Base-by-base conservation (phyloP, 2,329 filamentous ascomycete genomes). In the Arthrinium puccinioides region DNA sequence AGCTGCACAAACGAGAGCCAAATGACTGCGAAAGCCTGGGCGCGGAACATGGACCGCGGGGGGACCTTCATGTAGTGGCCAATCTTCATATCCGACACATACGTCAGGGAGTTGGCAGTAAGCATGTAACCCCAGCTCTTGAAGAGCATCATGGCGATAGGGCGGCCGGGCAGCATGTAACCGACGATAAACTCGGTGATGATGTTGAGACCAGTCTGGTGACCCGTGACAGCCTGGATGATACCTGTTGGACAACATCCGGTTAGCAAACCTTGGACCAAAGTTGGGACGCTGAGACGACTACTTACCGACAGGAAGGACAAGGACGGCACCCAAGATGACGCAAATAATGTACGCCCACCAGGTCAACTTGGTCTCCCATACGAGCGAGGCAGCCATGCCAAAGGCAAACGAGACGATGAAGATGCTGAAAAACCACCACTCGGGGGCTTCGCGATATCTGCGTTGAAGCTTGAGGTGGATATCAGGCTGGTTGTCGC, bases 221-320 rank as follows among this genome's bases (percentile, higher is more conserved):
- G 71, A 54, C 79, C 78, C 29, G 75, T 76, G 39, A 78, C 71
- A 38, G 72, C 76, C 51, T 79, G 74, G 32, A 80, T 66, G 44
- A 81, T 70, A 35, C 76, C n/a, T n/a, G n/a, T n/a, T n/a, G n/a
- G n/a, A n/a, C n/a, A n/a, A n/a, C n/a, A n/a, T n/a, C n/a, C n/a
- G n/a, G n/a, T n/a, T n/a, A n/a, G n/a, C n/a, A n/a, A n/a, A n/a
- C n/a, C n/a, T n/a, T n/a, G n/a, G n/a, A n/a, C n/a, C n/a, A n/a
- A n/a, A n/a, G n/a, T n/a, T n/a, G n/a, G n/a, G n/a, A n/a, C n/a
- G n/a, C n/a, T n/a, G n/a, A n/a, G n/a, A n/a, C n/a, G n/a, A n/a
- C n/a, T n/a, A n/a, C n/a, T n/a, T n/a, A n/a, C n/a, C 76, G 37
- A 78, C 72, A 9, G 76, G 76, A 18, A 80, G 67, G 36, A 75